Evolutionary conservation across 208 protist genomes (phyloP), one percentile per base, ranked within the genome.

Genomic region (Lotmaria passim): DNA sequence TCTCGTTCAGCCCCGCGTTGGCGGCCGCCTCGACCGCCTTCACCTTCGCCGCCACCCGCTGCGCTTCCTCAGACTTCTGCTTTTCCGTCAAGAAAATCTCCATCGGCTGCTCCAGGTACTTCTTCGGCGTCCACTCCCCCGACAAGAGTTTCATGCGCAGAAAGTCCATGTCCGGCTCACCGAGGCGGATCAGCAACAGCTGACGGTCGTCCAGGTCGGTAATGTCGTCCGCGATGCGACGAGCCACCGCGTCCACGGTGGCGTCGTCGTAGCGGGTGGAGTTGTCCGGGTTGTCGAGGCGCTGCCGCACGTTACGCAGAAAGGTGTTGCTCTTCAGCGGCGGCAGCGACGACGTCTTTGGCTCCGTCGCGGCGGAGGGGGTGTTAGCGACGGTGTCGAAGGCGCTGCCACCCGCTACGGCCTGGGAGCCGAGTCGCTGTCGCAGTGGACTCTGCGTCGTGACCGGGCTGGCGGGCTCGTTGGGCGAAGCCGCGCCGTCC

Each of bases 71-170:
- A 11, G 90, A 78, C 58, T 90, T 86, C 79, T 98, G 97, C n/a
- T 91, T 61, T 19, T 94, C 83, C 61, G 99, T 99, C 15, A 98
- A 58, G 23, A 98, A 87, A 50, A 98, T 86, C 47, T 98, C 98
- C 4, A 82, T 90, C 19, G 97, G 81, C 71, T 98, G 85, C 17
- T 85, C 91, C 8, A 99, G 71, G 74, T 94, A 95, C 38, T 90
- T 81, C 55, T 90, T 85, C 24, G 98, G 75, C 28, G 69, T 83
- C 73, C 96, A 90, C 38, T 83, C 86, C 12, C 91, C 77, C 38
- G 98, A 91, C 48, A 99, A 95, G 0, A 99, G 95, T 31, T 96
- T 82, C 2, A 89, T 94, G 39, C 96, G 94, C 6, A 95, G 59
- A 17, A 93, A 74, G 6, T 66, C 51, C 34, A 90, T 80, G 12